Percentiles rank a stretch among this genome's conserved stretches.
Evolutionary conservation across 1,284 basidiomycete genomes (phyloP).

Genomic region (Neotropicomus parvogracilis): DNA sequence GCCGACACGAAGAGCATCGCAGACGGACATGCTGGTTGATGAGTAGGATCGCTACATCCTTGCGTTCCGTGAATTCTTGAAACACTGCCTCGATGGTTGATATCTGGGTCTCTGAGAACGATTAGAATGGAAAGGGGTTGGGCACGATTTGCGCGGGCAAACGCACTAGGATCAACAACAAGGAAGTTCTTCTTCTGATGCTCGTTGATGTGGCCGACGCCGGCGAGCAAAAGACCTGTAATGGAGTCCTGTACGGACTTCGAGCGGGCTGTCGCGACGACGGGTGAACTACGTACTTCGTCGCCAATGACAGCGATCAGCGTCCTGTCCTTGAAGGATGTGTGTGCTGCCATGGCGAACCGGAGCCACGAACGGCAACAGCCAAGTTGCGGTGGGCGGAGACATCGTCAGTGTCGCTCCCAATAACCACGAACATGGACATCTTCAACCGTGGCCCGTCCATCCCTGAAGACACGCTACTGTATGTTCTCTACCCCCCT

Average conservation of each 20-base stretch:
- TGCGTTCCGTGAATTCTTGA: slow-evolving; percentile 87
- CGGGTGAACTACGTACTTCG: slow-evolving; percentile 55
- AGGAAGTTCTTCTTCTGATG: slow-evolving; percentile 95
- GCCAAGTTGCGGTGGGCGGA: neutral
- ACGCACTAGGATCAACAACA: slow-evolving; percentile 81
- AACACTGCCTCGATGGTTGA: slow-evolving; percentile 87
- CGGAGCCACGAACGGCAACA: slow-evolving; percentile 19
- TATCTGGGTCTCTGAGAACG: slow-evolving; percentile 75
- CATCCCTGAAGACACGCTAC: slow-evolving; percentile 83
- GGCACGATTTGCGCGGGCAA: neutral
- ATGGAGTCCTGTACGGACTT: slow-evolving; percentile 75
- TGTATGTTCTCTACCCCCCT: slow-evolving; percentile 69
- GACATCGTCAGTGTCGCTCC: neutral
- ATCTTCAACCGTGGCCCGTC: slow-evolving; percentile 70
- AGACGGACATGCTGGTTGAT: slow-evolving; percentile 93
- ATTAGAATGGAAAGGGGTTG: slow-evolving; percentile 10
- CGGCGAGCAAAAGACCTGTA: slow-evolving; percentile 88
- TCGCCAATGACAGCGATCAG: slow-evolving; percentile 93
- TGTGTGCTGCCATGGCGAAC: slow-evolving; percentile 40
- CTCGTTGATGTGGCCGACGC: slow-evolving; percentile 85
- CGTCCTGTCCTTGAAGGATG: slow-evolving; percentile 76
- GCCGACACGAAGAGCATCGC: slow-evolving; percentile 3
- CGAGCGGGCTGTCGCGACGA: slow-evolving; percentile 5
- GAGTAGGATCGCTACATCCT: slow-evolving; percentile 91
- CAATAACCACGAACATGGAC: slow-evolving; percentile 27